Evolutionary conservation across 768 basidiomycete genomes (phyloP).

Genomic region (Agrocybe pediades): DNA sequence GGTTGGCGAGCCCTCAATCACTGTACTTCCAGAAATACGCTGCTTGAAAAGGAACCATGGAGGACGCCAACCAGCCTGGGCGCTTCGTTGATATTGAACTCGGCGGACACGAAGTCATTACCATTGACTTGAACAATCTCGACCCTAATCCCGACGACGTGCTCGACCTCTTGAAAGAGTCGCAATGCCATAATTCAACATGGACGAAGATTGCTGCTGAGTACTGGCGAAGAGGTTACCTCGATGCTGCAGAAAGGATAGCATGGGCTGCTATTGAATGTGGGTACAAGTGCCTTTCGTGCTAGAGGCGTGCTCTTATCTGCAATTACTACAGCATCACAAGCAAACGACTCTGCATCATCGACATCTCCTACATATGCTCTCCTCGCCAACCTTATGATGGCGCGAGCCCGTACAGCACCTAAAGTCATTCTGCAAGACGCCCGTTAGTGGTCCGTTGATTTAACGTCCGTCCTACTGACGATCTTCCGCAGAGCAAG

Average conservation of each 20-base stretch:
- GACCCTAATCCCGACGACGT: constrained; percentile 79
- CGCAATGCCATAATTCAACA: constrained; percentile 68
- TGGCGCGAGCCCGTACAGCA: constrained; percentile 78
- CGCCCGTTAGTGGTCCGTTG: constrained; percentile 58
- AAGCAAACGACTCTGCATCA: constrained; percentile 45
- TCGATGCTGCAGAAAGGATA: constrained; percentile 78
- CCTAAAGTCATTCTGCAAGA: constrained; percentile 77
- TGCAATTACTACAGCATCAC: constrained; percentile 45
- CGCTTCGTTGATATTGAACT: constrained; percentile 77
- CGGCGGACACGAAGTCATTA: constrained; percentile 82
- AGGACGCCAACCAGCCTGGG: constrained; percentile 35
- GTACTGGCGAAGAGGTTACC: constrained; percentile 80
- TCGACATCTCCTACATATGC: constrained; percentile 75
- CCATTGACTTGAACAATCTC: constrained; percentile 87
- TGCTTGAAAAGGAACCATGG: constrained; percentile 28
- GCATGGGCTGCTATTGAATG: constrained; percentile 67
- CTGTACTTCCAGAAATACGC: no score
- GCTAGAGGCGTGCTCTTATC: not conserved
- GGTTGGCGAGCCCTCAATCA: no score
- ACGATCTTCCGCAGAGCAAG: constrained; percentile 51
- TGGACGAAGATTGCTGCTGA: constrained; percentile 88
- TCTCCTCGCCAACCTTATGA: constrained; percentile 82
- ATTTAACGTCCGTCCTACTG: not conserved
- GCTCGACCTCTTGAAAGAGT: constrained; percentile 69
- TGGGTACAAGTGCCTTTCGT: constrained; percentile 43